Evolutionary conservation across 306 rosid species (phyloP).

Genomic region (Erythrophleum fordii): DNA sequence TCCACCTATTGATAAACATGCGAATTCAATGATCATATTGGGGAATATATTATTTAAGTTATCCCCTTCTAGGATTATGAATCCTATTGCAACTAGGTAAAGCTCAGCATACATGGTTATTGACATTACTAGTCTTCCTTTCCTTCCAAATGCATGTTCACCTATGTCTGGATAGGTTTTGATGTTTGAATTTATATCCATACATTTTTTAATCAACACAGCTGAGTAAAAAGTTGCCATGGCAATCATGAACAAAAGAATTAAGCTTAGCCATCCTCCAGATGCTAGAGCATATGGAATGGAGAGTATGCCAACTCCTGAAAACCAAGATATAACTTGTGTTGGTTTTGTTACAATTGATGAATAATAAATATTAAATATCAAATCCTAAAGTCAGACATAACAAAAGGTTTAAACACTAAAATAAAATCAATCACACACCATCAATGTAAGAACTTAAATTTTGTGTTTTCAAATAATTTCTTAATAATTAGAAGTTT

Average conservation of each 20-base stretch:
- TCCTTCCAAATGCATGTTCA: slow-evolving; percentile 71
- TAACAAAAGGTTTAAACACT: background rate
- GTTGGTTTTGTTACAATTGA: background rate
- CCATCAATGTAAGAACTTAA: too few relatives aligned
- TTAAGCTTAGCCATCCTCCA: slow-evolving; percentile 80
- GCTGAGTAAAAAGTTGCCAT: slow-evolving; percentile 62
- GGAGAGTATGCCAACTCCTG: slow-evolving; percentile 84
- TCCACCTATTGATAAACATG: slow-evolving; percentile 54
- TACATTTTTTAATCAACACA: slow-evolving; percentile 63
- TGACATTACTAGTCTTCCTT: slow-evolving; percentile 58
- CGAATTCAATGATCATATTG: slow-evolving; percentile 33
- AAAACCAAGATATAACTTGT: slow-evolving; percentile 4
- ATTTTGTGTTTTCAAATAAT: too few relatives aligned
- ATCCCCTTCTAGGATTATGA: slow-evolving; percentile 78
- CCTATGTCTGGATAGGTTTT: slow-evolving; percentile 77
- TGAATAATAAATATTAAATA: background rate
- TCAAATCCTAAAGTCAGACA: background rate
- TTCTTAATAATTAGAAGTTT: too few relatives aligned
- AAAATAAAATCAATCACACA: too few relatives aligned
- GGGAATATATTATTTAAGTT: slow-evolving; percentile 70
- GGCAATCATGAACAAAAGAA: slow-evolving; percentile 56
- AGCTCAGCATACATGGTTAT: slow-evolving; percentile 63
- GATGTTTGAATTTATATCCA: slow-evolving; percentile 61
- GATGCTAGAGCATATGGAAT: slow-evolving; percentile 80
- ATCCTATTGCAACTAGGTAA: slow-evolving; percentile 71